These are phyloP conservation scores for Hypoxylon sp. DNA, from an alignment of 2,329 filamentous ascomycete species.

Conservation along the genomic window DNA sequence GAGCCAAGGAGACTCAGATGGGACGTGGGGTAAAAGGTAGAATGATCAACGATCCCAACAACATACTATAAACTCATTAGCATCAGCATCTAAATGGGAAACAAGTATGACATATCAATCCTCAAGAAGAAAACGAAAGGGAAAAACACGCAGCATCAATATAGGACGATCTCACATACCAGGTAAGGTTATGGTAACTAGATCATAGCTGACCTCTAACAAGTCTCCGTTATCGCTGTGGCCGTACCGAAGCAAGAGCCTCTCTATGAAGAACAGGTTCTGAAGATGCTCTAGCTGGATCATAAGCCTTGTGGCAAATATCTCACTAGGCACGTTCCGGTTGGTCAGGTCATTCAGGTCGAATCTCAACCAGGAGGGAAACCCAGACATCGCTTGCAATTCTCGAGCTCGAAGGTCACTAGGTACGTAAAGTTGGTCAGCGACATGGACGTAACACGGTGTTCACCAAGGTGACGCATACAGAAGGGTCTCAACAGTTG, in stretches of 20 bases:
- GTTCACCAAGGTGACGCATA: constrained; percentile 32
- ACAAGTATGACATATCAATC: constrained; percentile 34
- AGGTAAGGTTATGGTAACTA: constrained; percentile 55
- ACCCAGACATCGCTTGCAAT: constrained; percentile 44
- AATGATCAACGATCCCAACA: too few species aligned
- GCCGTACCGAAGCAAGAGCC: constrained; percentile 59
- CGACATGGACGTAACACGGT: neutral
- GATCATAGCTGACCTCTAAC: constrained; percentile 55
- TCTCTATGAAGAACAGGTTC: constrained; percentile 66
- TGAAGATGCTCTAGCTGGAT: constrained; percentile 60
- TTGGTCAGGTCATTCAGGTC: constrained; percentile 50
- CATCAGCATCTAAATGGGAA: neutral
- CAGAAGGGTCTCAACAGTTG: constrained; percentile 49
- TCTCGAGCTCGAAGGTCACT: constrained; percentile 50
- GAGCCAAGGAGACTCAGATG: neutral
- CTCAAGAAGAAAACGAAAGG: neutral
- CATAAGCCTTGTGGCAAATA: constrained; percentile 55
- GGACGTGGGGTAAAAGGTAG: neutral
- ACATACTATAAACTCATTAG: constrained; percentile 24
- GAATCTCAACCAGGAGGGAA: constrained; percentile 51
- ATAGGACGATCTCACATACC: constrained; percentile 17
- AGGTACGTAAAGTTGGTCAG: neutral
- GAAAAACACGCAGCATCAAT: neutral
- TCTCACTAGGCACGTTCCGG: constrained; percentile 39
- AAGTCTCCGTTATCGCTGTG: constrained; percentile 50